Evolutionary conservation across 192 early-diverging fungal genomes (phyloP), one percentile per base, ranked within the genome.

Genomic region (Linnemannia exigua): DNA sequence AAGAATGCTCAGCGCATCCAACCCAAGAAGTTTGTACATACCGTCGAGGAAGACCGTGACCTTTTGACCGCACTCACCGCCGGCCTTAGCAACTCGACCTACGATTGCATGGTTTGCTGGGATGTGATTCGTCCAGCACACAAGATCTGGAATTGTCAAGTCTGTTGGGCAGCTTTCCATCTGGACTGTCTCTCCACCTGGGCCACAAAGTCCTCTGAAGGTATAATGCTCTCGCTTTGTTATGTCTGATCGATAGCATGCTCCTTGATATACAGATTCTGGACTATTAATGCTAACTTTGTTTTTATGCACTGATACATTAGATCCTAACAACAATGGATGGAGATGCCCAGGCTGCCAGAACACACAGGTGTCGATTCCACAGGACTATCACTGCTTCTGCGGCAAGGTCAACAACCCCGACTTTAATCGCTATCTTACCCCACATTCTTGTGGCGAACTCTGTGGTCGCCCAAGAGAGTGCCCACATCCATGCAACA

Each of bases 81-180:
- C 61, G 93, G 92, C 41, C 89, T 98, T 67, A 90, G 86, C 25
- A 92, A 88, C 44, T 91, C 93, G 17, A 88, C 92, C 0, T 98
- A 98, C 88, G 97, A 99, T 79, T 99, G 98, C 90, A 97, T 98
- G 97, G 94, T 99, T 14, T 99, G 98, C 89, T 97, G 95, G 91
- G 97, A 99, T 89, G 87, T 88, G 25, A 90, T 99, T 68, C 89
- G 92, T 61, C 90, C 88, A 16, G 90, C 89, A 9, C 92, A 98
- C 83, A 88, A 88, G 38, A 92, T 93, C 12, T 99, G 98, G 98
- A 92, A 91, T 61, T 99, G 98, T 89, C 88, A 92, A 81, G 87
- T 87, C 61, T 98, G 97, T 89, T 98, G 93, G 93, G 96, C 95
- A 17, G 93, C 97, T 4, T 98, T 98, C 83, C 98, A 99, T 84